Evolutionary conservation across 345 rosid species (phyloP).

Genomic region (Pugionium dolabratum): DNA sequence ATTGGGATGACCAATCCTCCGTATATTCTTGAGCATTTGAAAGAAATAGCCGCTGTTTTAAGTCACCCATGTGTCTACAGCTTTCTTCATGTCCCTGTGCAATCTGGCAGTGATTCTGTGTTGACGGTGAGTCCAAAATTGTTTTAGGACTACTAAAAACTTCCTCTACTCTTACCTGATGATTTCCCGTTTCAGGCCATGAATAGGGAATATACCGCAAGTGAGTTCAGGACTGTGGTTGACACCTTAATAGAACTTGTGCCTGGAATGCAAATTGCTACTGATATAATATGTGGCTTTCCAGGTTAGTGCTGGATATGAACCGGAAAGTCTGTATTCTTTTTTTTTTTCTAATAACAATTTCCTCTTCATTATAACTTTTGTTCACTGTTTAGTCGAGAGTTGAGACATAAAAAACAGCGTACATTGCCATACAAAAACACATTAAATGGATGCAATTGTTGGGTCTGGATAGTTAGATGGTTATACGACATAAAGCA

Average conservation of each 20-base stretch:
- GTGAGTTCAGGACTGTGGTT: constrained; percentile 82
- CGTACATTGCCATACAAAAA: neutral
- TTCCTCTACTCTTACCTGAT: constrained; percentile 16
- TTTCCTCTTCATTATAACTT: no score
- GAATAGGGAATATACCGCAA: constrained; percentile 86
- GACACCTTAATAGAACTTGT: constrained; percentile 89
- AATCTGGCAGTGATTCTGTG: constrained; percentile 84
- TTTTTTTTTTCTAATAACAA: no score
- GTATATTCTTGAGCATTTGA: constrained; percentile 82
- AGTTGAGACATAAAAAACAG: neutral
- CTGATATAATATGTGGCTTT: constrained; percentile 94
- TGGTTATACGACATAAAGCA: no score
- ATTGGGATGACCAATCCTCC: constrained; percentile 99
- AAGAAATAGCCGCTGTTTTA: constrained; percentile 85
- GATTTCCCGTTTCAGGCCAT: constrained; percentile 58
- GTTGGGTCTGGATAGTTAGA: no score
- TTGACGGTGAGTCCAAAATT: constrained; percentile 58
- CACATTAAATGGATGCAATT: neutral
- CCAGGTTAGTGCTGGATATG: constrained; percentile 62
- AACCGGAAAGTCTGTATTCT: neutral
- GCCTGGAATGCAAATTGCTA: constrained; percentile 97
- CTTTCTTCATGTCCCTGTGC: constrained; percentile 95
- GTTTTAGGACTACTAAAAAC: constrained; percentile 1
- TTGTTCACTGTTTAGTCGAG: no score
- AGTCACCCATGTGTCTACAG: constrained; percentile 89